Evolutionary conservation across 176 grass and related monocot species (phyloP).

Genomic region (Aegilops sharonensis): DNA sequence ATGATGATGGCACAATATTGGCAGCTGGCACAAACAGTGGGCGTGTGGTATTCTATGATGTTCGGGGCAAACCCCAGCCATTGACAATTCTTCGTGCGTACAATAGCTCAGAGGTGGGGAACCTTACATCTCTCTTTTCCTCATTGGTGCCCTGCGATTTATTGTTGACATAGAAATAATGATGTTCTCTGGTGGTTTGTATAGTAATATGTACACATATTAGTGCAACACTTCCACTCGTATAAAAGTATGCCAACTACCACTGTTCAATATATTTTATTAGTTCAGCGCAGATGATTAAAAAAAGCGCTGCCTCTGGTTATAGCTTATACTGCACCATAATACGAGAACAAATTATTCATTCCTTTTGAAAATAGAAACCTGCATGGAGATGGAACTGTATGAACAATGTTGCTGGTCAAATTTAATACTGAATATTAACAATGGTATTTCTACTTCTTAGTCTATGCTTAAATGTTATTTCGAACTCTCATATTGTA

Average conservation of each 20-base stretch:
- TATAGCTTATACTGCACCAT: neutral
- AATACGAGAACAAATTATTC: neutral
- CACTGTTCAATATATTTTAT: neutral
- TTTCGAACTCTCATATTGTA: neutral
- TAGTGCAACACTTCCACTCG: neutral
- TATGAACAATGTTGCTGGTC: constrained; percentile 13
- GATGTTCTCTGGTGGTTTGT: neutral
- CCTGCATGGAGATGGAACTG: neutral
- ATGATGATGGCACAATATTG: constrained; percentile 86
- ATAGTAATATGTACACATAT: neutral
- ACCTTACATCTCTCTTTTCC: neutral
- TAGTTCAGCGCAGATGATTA: neutral
- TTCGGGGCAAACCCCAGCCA: constrained; percentile 89
- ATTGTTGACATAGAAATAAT: neutral
- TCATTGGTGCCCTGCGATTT: constrained; percentile 15
- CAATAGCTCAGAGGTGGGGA: constrained; percentile 84
- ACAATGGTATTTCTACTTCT: neutral
- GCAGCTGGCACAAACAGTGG: constrained; percentile 93
- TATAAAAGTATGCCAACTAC: neutral
- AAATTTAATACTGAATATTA: constrained; percentile 4
- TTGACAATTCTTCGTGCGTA: constrained; percentile 89
- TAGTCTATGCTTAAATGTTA: neutral
- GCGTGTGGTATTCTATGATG: constrained; percentile 94
- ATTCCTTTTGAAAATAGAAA: neutral
- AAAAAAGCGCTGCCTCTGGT: neutral